Evolutionary conservation across 2,329 filamentous ascomycete species (phyloP), one percentile per base, ranked within the genome.

Genomic region (Laburnicola sp.): DNA sequence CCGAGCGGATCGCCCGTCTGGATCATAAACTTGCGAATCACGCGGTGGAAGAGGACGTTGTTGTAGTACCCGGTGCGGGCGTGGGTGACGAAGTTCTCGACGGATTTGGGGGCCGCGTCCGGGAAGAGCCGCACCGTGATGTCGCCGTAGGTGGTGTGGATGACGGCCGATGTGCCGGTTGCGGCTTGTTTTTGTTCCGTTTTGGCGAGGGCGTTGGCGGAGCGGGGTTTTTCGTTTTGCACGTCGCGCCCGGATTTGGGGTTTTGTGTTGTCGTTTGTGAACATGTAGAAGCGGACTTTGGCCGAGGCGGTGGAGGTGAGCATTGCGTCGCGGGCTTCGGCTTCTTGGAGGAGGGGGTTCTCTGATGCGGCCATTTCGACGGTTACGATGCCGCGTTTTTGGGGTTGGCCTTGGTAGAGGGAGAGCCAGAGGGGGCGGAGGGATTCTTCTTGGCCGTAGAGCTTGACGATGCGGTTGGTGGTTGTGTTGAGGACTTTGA

Each of bases 21-120:
- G 54, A 99, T 96, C 95, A 99, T 99, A 76, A 99, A 99, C 68
- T 97, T 97, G 54, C 89, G 86, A 63, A 99, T 99, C 5, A 99
- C 88, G 30, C 94, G 87, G 74, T 99, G 94, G 80, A 99, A 99
- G 62, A 97, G 93, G 30, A 93, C 92, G 74, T 90, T 90, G 77
- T 99, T 97, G 78, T 99, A 99, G 73, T 99, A 99, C 1, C 90
- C 91, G 51, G 86, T 87, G 65, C 87, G 88, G 2, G 91, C 84
- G 66, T 97, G 94, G 0, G 91, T 95, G 48, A 95, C 89, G 70
- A 99, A 99, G 73, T 99, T 99, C 75, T 99, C 94, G 3, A 99
- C 93, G 0, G 95, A 86, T 71, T 93, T 95, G 28, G 95, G 94
- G 7, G 94, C 93, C 2, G 90, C 90, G 54, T 94, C 89, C 1